phyloP scores from a whole-genome alignment of 2,329 filamentous ascomycete genomes.

The Cytospora piceicola region DNA sequence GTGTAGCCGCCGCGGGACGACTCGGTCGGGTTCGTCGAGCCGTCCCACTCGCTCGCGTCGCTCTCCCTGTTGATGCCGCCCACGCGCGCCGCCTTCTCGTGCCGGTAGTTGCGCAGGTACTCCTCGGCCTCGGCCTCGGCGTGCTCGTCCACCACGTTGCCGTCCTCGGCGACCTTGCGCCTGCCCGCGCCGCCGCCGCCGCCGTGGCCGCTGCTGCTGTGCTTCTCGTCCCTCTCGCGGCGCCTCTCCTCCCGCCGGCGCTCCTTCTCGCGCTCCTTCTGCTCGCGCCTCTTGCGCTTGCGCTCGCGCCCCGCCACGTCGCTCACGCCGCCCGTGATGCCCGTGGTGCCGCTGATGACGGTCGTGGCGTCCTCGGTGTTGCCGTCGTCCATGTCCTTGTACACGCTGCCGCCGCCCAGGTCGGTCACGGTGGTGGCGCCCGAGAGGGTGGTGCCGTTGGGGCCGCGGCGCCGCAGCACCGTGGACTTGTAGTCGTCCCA shows the following conservation, averaged over 20 bases:
- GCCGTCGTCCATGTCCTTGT: slow-evolving; percentile 68
- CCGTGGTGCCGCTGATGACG: slow-evolving; percentile 46
- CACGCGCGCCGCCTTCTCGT: slow-evolving; percentile 83
- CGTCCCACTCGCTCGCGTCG: slow-evolving; percentile 81
- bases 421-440: slow-evolving; percentile 82
- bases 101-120: slow-evolving; percentile 80
- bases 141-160: slow-evolving; percentile 64
- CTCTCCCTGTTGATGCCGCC: slow-evolving; percentile 84
- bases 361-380: slow-evolving; percentile 45
- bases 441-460: slow-evolving; percentile 83
- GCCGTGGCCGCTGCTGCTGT: slow-evolving; percentile 38
- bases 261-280: slow-evolving; percentile 56
- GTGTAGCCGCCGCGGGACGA: slow-evolving; percentile 45
- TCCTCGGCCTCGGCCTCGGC: slow-evolving; percentile 67
- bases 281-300: slow-evolving; percentile 55
- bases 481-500: slow-evolving; percentile 99
- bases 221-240: slow-evolving; percentile 41
- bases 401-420: slow-evolving; percentile 85
- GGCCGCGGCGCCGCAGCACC: slow-evolving; percentile 83
- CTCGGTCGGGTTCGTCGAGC: slow-evolving; percentile 68
- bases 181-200: slow-evolving; percentile 36
- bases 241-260: slow-evolving; percentile 43
- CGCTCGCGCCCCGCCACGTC: slow-evolving; percentile 60
- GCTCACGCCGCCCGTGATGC: slow-evolving; percentile 61
- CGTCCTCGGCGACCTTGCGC: slow-evolving; percentile 59